Conservation (phyloP, 768 basidiomycete species). For the Pisolithus orientalis region DNA sequence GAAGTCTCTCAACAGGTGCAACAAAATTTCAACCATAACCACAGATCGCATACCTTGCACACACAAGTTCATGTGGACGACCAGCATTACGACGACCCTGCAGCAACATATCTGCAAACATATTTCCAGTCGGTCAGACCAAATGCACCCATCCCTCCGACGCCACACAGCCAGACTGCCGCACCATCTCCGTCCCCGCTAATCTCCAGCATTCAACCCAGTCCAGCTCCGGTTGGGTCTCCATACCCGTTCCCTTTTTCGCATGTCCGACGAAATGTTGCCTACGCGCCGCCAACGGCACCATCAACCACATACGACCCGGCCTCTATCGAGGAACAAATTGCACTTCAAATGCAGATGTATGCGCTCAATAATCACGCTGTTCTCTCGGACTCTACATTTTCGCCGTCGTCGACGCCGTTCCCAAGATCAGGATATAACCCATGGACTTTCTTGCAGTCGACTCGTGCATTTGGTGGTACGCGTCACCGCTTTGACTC, state of each 20-base stretch:
- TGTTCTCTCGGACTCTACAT: constrained; percentile 61
- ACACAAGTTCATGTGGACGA: constrained; percentile 49
- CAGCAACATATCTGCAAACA: constrained; percentile 51
- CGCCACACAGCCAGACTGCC: constrained; percentile 68
- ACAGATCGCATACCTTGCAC: constrained; percentile 33
- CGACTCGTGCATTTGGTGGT: constrained; percentile 40
- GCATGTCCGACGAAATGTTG: constrained; percentile 56
- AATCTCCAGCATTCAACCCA: constrained; percentile 46
- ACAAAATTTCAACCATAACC: constrained; percentile 12
- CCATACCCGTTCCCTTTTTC: constrained; percentile 77
- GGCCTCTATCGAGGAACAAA: constrained; percentile 55
- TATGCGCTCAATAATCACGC: constrained; percentile 68
- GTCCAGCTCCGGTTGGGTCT: constrained; percentile 59
- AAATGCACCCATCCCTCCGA: constrained; percentile 73
- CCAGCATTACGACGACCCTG: constrained; percentile 55
- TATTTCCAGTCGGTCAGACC: constrained; percentile 60
- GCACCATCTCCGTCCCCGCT: constrained; percentile 70
- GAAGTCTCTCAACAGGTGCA: constrained; percentile 17
- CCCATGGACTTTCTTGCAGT: constrained; percentile 69
- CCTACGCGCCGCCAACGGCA: constrained; percentile 38
- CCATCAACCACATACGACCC: constrained; percentile 35
- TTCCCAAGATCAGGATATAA: constrained; percentile 60
- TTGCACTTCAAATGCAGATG: constrained; percentile 73
- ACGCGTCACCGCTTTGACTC: constrained; percentile 31
- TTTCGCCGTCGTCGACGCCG: constrained; percentile 71